Evolutionary conservation across 2,329 filamentous ascomycete genomes (phyloP).

Genomic region (Lachnellula occidentalis): DNA sequence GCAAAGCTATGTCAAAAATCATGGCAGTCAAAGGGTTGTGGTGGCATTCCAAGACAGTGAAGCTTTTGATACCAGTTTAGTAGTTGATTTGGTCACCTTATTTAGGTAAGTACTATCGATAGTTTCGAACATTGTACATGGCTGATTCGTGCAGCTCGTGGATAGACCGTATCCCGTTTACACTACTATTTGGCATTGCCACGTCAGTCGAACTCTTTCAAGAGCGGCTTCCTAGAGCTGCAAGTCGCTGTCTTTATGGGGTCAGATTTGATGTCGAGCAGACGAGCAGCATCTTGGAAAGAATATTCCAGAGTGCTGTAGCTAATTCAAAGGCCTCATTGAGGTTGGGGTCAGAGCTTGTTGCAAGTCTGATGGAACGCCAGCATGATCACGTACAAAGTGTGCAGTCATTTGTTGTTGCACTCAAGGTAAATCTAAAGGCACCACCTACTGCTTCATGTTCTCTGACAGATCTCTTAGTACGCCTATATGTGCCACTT

Average conservation of each 20-base stretch:
- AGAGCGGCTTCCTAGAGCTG: conserved; percentile 63
- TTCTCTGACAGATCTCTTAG: conserved; percentile 34
- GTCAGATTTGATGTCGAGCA: conserved; percentile 74
- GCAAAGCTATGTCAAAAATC: conserved; percentile 50
- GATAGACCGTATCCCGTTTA: conserved; percentile 71
- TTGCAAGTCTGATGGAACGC: conserved; percentile 60
- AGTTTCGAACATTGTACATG: not conserved
- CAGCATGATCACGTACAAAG: conserved; percentile 75
- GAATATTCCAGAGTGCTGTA: conserved; percentile 62
- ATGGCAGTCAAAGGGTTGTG: conserved; percentile 54
- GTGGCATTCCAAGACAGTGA: conserved; percentile 78
- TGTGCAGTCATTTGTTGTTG: conserved; percentile 65
- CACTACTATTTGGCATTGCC: conserved; percentile 72
- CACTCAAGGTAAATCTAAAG: conserved; percentile 51
- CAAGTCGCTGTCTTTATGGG: conserved; percentile 62
- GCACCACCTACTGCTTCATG: not conserved
- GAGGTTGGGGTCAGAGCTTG: conserved; percentile 58
- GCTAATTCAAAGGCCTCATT: conserved; percentile 51
- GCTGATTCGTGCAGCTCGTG: conserved; percentile 45
- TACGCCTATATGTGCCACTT: conserved; percentile 86
- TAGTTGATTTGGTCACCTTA: conserved; percentile 65
- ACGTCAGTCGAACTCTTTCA: conserved; percentile 78
- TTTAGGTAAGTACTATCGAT: conserved; percentile 50
- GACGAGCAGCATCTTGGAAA: conserved; percentile 65
- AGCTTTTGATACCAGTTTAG: conserved; percentile 67